A percentile compares a stretch with the other conserved stretches of the same genome.
Evolutionary conservation across 768 basidiomycete species (phyloP).

Genomic region (Mrakia hoshinonis): DNA sequence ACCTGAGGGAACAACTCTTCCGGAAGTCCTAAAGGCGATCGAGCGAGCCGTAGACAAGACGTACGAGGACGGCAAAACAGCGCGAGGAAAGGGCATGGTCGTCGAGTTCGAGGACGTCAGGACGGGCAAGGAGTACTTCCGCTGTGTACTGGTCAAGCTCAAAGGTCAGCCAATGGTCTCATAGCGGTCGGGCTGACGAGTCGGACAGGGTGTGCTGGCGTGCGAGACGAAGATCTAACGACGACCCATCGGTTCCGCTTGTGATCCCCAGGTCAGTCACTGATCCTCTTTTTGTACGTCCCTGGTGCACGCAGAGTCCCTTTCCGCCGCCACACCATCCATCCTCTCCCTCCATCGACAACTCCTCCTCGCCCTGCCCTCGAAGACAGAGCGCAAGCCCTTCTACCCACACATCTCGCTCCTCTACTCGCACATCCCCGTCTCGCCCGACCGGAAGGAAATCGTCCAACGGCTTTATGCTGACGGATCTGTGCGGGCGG

Average conservation of each 20-base stretch:
- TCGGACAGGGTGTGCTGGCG: not conserved
- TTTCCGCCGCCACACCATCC: not conserved
- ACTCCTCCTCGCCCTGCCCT: conserved; percentile 13
- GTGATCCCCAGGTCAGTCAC: not conserved
- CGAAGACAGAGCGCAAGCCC: conserved; percentile 17
- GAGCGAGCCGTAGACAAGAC: not conserved
- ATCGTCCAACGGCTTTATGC: conserved; percentile 6
- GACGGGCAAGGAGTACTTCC: conserved; percentile 17
- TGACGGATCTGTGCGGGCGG: not conserved
- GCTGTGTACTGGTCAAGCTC: conserved; percentile 18
- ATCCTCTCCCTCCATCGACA: conserved; percentile 8
- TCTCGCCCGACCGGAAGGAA: not conserved
- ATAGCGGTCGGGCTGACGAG: no score
- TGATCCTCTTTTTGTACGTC: not conserved
- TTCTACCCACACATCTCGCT: conserved; percentile 25
- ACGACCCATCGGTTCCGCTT: not conserved
- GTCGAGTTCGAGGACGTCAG: conserved; percentile 24
- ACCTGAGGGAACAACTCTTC: not conserved
- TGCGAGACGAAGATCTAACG: not conserved
- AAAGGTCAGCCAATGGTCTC: conserved; percentile 11
- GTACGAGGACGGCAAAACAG: not conserved
- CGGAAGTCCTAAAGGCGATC: not conserved
- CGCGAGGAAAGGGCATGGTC: not conserved
- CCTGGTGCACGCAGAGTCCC: no score
- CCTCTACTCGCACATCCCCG: conserved; percentile 21